These are phyloP conservation scores for Blastobotrys elegans DNA, from an alignment of 1,139 yeast species.

Conservation along the genomic window DNA sequence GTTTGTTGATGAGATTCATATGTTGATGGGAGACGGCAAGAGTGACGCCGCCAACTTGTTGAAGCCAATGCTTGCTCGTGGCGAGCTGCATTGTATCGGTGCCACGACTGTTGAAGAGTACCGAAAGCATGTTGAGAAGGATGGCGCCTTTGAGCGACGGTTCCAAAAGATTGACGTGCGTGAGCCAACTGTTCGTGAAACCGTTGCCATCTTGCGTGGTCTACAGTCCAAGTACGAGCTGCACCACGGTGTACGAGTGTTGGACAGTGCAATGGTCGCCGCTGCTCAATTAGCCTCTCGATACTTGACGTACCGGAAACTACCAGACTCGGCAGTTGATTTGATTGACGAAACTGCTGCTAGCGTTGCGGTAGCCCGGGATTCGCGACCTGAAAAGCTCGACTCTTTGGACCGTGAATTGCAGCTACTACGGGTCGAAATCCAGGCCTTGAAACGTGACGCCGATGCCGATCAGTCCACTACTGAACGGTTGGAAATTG, in stretches of 20 bases:
- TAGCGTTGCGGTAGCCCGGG: constrained; percentile 96
- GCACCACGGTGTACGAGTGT: constrained; percentile 95
- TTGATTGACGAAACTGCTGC: constrained; percentile 96
- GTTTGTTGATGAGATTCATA: constrained; percentile 95
- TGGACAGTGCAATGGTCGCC: constrained; percentile 89
- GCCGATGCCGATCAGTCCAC: constrained; percentile 84
- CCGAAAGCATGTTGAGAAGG: constrained; percentile 87
- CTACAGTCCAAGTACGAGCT: constrained; percentile 93
- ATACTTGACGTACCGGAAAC: constrained; percentile 87
- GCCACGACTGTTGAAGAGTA: constrained; percentile 96
- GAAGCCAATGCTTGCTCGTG: constrained; percentile 97
- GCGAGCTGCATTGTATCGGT: constrained; percentile 94
- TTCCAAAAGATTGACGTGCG: constrained; percentile 95
- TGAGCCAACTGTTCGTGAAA: constrained; percentile 88
- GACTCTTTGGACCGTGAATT: constrained; percentile 90
- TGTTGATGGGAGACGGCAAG: constrained; percentile 98
- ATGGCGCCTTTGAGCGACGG: constrained; percentile 98
- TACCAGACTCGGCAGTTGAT: constrained; percentile 98
- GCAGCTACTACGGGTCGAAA: constrained; percentile 88
- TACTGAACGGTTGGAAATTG: constrained; percentile 76
- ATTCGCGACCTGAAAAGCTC: constrained; percentile 94
- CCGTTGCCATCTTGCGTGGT: constrained; percentile 94
- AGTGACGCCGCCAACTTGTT: constrained; percentile 92
- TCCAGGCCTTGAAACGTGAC: constrained; percentile 95
- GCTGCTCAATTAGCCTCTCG: constrained; percentile 96